A percentile compares a stretch with the other conserved stretches of the same genome.
Evolutionary conservation across 352 stramenopile genomes (phyloP).

Genomic region (Halophytophthora batemanensis): DNA sequence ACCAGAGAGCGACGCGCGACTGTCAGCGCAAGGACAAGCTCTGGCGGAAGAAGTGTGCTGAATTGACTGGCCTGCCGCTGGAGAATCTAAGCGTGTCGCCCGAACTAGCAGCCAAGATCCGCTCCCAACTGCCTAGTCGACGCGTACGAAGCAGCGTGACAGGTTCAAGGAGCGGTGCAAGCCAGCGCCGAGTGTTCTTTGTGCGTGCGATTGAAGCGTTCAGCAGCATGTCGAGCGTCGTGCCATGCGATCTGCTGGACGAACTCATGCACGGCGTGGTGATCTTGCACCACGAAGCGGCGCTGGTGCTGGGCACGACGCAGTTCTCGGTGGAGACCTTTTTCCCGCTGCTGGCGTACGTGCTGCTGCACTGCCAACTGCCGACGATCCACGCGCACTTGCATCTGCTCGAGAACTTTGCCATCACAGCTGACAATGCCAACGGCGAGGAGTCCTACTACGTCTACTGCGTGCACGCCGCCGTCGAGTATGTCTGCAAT

Average conservation of each 20-base stretch:
- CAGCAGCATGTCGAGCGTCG: conserved; percentile 70
- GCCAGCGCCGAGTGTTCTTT: conserved; percentile 45
- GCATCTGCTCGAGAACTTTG: conserved; percentile 80
- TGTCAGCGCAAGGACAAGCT: conserved; percentile 83
- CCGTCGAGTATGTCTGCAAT: conserved; percentile 85
- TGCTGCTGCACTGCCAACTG: conserved; percentile 70
- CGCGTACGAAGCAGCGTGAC: conserved; percentile 17
- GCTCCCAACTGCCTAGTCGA: conserved; percentile 44
- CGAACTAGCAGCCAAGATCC: conserved; percentile 65
- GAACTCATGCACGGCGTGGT: conserved; percentile 85
- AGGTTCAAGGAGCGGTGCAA: conserved; percentile 13
- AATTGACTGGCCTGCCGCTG: conserved; percentile 61
- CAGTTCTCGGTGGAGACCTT: conserved; percentile 87
- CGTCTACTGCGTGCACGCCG: conserved; percentile 84
- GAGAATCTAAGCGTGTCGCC: conserved; percentile 54
- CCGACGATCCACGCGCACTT: conserved; percentile 76
- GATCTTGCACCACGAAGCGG: conserved; percentile 82
- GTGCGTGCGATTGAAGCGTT: conserved; percentile 77
- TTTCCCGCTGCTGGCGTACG: conserved; percentile 80
- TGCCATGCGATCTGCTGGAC: conserved; percentile 81
- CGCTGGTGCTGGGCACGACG: conserved; percentile 81
- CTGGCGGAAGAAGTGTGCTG: conserved; percentile 71
- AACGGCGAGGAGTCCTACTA: conserved; percentile 90
- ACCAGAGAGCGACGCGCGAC: conserved; percentile 59
- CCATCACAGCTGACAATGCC: conserved; percentile 72